These are phyloP conservation scores for Casuarina glauca DNA, from an alignment of 306 rosid species.

Conservation along the genomic window DNA sequence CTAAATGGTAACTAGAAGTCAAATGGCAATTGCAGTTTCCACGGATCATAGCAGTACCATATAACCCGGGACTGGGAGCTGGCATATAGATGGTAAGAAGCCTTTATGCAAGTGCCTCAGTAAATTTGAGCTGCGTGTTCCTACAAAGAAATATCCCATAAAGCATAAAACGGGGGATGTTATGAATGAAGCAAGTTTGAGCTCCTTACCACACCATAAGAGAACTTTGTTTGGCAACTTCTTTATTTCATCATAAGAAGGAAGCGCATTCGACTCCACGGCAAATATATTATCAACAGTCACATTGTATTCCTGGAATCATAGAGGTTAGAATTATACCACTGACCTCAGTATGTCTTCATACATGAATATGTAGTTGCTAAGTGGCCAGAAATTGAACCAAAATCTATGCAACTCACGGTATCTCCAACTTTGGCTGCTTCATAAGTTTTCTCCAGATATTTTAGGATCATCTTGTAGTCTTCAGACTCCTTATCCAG, in stretches of 20 bases:
- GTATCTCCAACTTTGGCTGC: conserved; percentile 71
- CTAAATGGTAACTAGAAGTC: no score
- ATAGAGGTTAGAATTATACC: not conserved
- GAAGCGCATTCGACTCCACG: conserved; percentile 51
- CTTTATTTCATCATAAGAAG: conserved; percentile 63
- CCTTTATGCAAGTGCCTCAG: conserved; percentile 84
- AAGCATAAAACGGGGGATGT: not conserved
- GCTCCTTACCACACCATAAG: conserved; percentile 78
- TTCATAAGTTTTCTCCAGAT: conserved; percentile 73
- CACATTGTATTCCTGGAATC: conserved; percentile 64
- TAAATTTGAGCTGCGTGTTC: conserved; percentile 73
- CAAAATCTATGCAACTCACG: conserved; percentile 33
- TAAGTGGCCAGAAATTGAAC: not conserved
- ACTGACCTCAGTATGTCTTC: not conserved
- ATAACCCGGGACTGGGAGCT: conserved; percentile 74
- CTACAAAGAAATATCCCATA: conserved; percentile 26
- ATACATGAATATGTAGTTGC: not conserved
- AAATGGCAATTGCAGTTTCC: not conserved
- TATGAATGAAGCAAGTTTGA: not conserved
- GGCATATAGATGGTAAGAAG: conserved; percentile 71
- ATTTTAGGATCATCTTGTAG: conserved; percentile 72
- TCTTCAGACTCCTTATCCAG: conserved; percentile 59
- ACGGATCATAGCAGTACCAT: conserved; percentile 44
- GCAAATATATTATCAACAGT: conserved; percentile 62
- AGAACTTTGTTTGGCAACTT: conserved; percentile 78